phyloP scores from a whole-genome alignment of 768 basidiomycete species.

The Lactifluus subvellereus region DNA sequence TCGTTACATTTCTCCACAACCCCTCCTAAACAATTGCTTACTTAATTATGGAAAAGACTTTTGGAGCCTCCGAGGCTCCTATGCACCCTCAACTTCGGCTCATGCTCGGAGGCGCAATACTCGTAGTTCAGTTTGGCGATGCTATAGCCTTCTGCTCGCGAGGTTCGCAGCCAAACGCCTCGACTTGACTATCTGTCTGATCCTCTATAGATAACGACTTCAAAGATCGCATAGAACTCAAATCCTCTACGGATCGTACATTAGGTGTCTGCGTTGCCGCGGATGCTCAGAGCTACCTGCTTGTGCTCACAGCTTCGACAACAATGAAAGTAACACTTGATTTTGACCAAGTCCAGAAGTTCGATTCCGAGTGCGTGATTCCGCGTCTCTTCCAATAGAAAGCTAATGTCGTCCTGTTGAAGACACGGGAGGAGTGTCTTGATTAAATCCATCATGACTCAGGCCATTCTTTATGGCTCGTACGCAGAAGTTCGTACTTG shows the following conservation, averaged over 20 bases:
- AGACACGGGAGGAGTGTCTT: conserved; percentile 62
- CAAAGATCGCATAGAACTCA: conserved; percentile 66
- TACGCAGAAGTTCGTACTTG: conserved; percentile 46
- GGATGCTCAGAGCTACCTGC: conserved; percentile 42
- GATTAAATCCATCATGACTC: conserved; percentile 75
- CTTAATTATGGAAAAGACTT: conserved; percentile 40
- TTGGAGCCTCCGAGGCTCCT: conserved; percentile 54
- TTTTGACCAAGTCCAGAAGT: conserved; percentile 52
- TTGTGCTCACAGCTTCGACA: conserved; percentile 60
- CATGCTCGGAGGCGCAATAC: conserved; percentile 50
- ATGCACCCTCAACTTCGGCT: conserved; percentile 65
- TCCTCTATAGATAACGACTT: conserved; percentile 54
- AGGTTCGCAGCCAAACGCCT: conserved; percentile 36
- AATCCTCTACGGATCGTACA: conserved; percentile 59
- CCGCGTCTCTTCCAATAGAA: neutral
- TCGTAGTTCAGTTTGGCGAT: conserved; percentile 69
- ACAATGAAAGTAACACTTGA: conserved; percentile 66
- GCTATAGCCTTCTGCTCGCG: conserved; percentile 66
- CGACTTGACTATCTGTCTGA: neutral
- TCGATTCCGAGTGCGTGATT: conserved; percentile 55
- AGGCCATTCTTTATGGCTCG: conserved; percentile 75
- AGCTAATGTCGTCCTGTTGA: neutral
- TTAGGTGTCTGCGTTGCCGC: conserved; percentile 58
- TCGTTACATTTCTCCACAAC: conserved; percentile 27
- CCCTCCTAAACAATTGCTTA: neutral